A percentile compares a stretch with the other conserved stretches of the same genome.
Evolutionary conservation across 345 rosid species (phyloP).

Genomic region (Moringa oleifera): DNA sequence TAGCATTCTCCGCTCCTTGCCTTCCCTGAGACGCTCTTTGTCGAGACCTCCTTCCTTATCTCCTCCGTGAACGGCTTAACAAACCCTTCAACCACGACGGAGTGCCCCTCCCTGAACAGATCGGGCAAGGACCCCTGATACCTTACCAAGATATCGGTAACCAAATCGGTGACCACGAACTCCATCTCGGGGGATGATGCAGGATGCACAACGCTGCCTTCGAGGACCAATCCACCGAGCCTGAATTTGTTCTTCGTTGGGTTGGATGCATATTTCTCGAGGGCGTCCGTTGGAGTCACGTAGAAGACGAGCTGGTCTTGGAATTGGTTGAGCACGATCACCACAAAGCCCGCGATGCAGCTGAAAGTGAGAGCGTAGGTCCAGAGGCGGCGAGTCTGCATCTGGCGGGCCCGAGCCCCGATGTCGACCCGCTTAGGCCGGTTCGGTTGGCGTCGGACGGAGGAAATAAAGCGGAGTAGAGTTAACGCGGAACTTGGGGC

Average conservation of each 20-base stretch:
- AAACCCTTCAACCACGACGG: conserved; percentile 92
- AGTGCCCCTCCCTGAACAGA: conserved; percentile 90
- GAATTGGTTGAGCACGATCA: conserved; percentile 74
- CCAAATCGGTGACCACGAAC: conserved; percentile 80
- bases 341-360: conserved; percentile 81
- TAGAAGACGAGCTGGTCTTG: conserved; percentile 89
- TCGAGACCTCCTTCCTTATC: conserved; percentile 40
- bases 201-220: conserved; percentile 84
- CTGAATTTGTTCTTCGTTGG: conserved; percentile 68
- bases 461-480: conserved; percentile 52
- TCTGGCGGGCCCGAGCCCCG: conserved; percentile 80
- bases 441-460: conserved; percentile 50
- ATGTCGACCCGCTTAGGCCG: conserved; percentile 65
- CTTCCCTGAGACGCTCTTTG: conserved; percentile 53
- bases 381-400: conserved; percentile 90
- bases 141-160: conserved; percentile 79
- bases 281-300: conserved; percentile 77
- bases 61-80: conserved; percentile 70
- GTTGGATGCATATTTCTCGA: conserved; percentile 64
- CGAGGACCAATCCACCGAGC: conserved; percentile 87
- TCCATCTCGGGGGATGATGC: conserved; percentile 72
- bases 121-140: conserved; percentile 80
- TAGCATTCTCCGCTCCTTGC: conserved; percentile 63
- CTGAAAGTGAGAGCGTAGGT: conserved; percentile 85
- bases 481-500: conserved; percentile 16